Base-by-base conservation (phyloP, 768 basidiomycete genomes). In the Tylopilus sp. region DNA sequence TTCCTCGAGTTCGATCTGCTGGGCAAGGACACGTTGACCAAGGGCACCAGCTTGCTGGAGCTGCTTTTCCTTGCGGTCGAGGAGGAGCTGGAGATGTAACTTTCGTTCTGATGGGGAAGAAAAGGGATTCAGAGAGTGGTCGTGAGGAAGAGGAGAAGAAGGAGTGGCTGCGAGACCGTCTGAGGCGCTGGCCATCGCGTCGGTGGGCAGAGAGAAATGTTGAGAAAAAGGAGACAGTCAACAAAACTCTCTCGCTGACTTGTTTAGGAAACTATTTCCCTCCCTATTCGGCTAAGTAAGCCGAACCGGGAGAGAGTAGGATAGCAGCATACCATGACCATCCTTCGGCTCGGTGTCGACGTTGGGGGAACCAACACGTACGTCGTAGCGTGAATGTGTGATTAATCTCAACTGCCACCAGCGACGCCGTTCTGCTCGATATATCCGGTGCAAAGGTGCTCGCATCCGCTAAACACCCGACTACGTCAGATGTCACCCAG, bases 1-100 rank as follows among this genome's bases (percentile, higher is more conserved):
- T 64, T 87, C 85, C 70, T 97, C 91, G 55, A 98, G 81, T 65
- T 95, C 91, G 73, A 91, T 86, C 71, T 92, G 92, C 75, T 98
- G 95, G 18, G 83, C 81, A 55, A 98, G 84, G 61, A 98, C 83
- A 68, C 91, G 88, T 72, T 97, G 93, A 46, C 95, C 95, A 65
- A 98, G 83, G 49, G 85, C 87, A 33, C 91, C 94, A 5, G 92
- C 91, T 57, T 91, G 88, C 57, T 91, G 85, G 30, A 98, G 85
- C 69, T 98, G 93, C 65, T 85, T 83, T 70, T 94, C 90, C 77
- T 98, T 98, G 67, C 75, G 79, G 72, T 92, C 91, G 59, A 98
- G 81, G 52, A 97, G 83, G 52, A 70, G 71, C 51, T 85, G 82
- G 12, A 85, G 75, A 52, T 82, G 77, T 51, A 76, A 75, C 62